A percentile compares a stretch with the other conserved stretches of the same genome.
Evolutionary conservation across 257 asterid genomes (phyloP).

Genomic region (Salvia miltiorrhiza): DNA sequence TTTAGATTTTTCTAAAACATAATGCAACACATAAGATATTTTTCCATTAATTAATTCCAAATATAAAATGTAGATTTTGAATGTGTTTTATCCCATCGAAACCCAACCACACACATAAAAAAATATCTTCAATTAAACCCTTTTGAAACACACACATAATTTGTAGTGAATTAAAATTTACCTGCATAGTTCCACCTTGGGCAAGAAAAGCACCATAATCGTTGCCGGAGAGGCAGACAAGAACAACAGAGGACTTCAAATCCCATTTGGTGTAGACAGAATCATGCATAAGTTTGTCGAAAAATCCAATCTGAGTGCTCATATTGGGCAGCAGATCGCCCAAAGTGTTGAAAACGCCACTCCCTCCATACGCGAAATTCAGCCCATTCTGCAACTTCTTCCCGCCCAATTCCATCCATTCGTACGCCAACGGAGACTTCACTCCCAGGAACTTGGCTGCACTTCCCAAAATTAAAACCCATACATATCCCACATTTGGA

Average conservation of each 20-base stretch:
- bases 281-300: slow-evolving; percentile 38
- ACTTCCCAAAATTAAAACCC: too few relatives aligned
- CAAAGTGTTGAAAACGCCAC: slow-evolving; percentile 75
- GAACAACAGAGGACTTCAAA: slow-evolving; percentile 47
- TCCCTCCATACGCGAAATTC: slow-evolving; percentile 93
- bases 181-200: slow-evolving; percentile 63
- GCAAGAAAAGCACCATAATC: slow-evolving; percentile 48
- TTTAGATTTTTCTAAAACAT: too few relatives aligned
- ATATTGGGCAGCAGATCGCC: slow-evolving; percentile 52
- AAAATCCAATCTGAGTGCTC: slow-evolving; percentile 69
- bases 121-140: too few relatives aligned
- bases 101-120: too few relatives aligned
- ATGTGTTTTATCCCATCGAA: too few relatives aligned
- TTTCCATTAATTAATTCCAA: too few relatives aligned
- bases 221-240: slow-evolving; percentile 61
- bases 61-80: too few relatives aligned
- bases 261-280: slow-evolving; percentile 45
- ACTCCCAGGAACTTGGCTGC: slow-evolving; percentile 74
- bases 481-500: too few relatives aligned
- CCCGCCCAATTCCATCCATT: slow-evolving; percentile 54
- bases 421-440: slow-evolving; percentile 65
- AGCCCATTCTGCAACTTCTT: slow-evolving; percentile 48
- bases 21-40: too few relatives aligned
- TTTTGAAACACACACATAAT: too few relatives aligned
- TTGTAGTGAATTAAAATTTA: slow-evolving; percentile 7